Evolutionary conservation across 1,139 yeast species (phyloP).

Genomic region (Yamadazyma mexicana): DNA sequence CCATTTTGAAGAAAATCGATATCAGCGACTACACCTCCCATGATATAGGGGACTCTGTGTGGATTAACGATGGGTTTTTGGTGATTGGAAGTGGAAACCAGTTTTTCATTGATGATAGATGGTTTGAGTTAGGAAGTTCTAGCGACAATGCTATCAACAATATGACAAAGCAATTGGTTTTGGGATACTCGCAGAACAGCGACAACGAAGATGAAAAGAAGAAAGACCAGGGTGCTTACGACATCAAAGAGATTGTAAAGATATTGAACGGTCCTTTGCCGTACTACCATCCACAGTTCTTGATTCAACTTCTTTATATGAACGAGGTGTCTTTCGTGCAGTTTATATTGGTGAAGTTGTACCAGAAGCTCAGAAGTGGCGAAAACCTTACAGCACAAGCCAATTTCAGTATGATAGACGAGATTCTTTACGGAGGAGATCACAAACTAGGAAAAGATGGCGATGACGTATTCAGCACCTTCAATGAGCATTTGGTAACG

Average conservation of each 20-base stretch:
- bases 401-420: constrained; percentile 25
- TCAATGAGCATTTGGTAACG: constrained; percentile 47
- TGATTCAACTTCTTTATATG: constrained; percentile 73
- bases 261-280: constrained; percentile 89
- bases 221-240: constrained; percentile 38
- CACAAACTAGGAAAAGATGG: constrained; percentile 9
- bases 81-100: constrained; percentile 91
- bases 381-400: constrained; percentile 36
- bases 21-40: constrained; percentile 73
- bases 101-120: constrained; percentile 75
- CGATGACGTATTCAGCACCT: constrained; percentile 36
- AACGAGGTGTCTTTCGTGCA: constrained; percentile 60
- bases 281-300: constrained; percentile 85
- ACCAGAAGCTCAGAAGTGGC: constrained; percentile 47
- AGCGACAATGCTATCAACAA: constrained; percentile 29
- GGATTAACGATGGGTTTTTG: constrained; percentile 78
- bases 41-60: constrained; percentile 81
- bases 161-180: constrained; percentile 51
- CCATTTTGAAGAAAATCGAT: constrained; percentile 72
- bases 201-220: constrained; percentile 8
- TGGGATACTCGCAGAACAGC: constrained; percentile 22
- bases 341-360: constrained; percentile 55
- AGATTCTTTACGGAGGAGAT: constrained; percentile 14
- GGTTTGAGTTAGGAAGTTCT: constrained; percentile 37
- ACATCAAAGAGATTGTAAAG: constrained; percentile 58